phyloP scores from a whole-genome alignment of 2,329 filamentous ascomycete species.

The Ophiostoma australiae region DNA sequence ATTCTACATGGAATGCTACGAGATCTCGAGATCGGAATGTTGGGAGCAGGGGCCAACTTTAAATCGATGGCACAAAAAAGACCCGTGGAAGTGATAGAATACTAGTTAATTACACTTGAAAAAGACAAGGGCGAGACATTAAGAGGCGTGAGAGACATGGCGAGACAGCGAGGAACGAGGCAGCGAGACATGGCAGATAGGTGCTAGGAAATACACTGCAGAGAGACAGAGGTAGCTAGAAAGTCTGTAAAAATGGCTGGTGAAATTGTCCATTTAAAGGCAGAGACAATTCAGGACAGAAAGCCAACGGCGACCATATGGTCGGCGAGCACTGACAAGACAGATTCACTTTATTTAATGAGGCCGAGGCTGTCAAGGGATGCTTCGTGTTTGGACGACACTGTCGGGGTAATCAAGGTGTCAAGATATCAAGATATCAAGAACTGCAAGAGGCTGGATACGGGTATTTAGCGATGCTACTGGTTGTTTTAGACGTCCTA shows the following conservation, averaged over 20 bases:
- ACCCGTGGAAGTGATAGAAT: background rate
- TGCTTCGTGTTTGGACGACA: background rate
- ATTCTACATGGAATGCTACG: conserved; percentile 5
- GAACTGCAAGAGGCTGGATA: background rate
- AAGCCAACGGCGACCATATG: conserved; percentile 11
- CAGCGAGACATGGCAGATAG: background rate
- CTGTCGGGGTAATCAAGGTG: too few species aligned
- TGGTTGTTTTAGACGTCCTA: background rate
- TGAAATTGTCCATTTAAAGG: too few species aligned
- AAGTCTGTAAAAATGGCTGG: too few species aligned
- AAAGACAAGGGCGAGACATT: background rate
- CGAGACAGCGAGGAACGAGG: background rate
- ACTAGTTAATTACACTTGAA: background rate
- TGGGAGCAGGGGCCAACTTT: background rate
- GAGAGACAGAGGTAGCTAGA: too few species aligned
- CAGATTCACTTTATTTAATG: background rate
- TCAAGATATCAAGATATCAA: too few species aligned
- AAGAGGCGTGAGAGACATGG: background rate
- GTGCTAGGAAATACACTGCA: background rate
- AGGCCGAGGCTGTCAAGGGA: background rate
- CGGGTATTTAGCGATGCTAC: background rate
- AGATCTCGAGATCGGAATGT: conserved; percentile 2
- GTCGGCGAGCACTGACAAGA: background rate
- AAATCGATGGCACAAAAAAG: background rate
- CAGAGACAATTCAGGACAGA: background rate